These are phyloP conservation scores for Ophiostoma tasmaniense DNA, from an alignment of 2,329 filamentous ascomycete species.

Conservation along the genomic window DNA sequence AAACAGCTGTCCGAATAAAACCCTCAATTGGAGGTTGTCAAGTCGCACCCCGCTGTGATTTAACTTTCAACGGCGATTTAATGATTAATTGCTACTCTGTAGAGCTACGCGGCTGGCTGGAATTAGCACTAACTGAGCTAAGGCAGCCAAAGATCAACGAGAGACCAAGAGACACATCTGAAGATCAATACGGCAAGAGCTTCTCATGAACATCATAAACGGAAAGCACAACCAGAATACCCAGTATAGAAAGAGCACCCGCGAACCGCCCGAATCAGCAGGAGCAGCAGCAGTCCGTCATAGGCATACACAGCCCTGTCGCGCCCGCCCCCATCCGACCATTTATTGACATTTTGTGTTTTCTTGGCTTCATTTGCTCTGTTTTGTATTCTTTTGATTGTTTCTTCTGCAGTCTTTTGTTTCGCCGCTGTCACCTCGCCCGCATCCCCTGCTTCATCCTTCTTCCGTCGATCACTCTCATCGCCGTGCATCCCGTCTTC, in stretches of 20 bases:
- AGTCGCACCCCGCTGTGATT: conserved; percentile 1
- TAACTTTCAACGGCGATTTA: background rate
- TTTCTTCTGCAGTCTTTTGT: background rate
- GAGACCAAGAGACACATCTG: background rate
- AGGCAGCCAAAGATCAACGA: background rate
- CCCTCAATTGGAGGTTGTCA: conserved; percentile 2
- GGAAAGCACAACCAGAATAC: background rate
- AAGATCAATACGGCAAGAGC: background rate
- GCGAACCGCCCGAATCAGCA: background rate
- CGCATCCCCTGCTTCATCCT: background rate
- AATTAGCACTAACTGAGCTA: too few species aligned
- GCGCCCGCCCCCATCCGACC: conserved; percentile 4
- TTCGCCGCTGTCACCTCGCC: background rate
- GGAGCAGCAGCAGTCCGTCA: background rate
- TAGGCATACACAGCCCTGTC: conserved; percentile 4
- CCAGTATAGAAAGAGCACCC: background rate
- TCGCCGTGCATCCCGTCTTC: background rate
- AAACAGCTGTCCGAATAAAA: background rate
- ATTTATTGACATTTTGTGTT: background rate
- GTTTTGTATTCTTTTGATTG: background rate
- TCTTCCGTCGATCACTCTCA: background rate
- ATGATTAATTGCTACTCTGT: background rate
- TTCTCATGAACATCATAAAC: background rate
- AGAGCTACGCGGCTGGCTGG: too few species aligned
- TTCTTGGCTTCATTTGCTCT: conserved; percentile 2